Evolutionary conservation across 768 basidiomycete species (phyloP).

Genomic region (Ramaria sp.): DNA sequence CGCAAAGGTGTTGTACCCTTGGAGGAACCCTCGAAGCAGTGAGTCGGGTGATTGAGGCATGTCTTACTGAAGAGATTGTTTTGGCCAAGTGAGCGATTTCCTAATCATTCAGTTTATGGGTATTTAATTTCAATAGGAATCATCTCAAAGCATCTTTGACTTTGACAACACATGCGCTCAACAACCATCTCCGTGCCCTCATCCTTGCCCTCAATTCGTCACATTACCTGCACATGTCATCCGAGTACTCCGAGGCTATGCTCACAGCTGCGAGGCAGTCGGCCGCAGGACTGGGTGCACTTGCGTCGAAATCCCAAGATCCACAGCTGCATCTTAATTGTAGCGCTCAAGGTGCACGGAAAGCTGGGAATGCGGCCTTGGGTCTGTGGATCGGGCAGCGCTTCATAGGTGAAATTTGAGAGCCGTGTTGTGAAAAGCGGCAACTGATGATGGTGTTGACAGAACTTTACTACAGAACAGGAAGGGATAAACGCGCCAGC

Average conservation of each 20-base stretch:
- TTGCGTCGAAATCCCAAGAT: conserved; percentile 16
- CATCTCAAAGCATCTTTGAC: conserved; percentile 51
- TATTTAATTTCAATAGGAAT: conserved; percentile 26
- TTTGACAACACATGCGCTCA: conserved; percentile 44
- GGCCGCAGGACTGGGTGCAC: conserved; percentile 59
- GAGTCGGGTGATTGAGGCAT: conserved; percentile 45
- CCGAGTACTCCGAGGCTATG: conserved; percentile 57
- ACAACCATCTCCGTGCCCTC: conserved; percentile 65
- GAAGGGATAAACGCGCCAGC: conserved; percentile 1
- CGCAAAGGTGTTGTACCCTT: conserved; percentile 31
- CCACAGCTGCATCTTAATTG: conserved; percentile 2
- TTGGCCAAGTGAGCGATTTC: conserved; percentile 41
- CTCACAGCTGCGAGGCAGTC: conserved; percentile 59
- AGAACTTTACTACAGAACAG: conserved; percentile 1
- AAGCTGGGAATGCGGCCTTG: conserved; percentile 51
- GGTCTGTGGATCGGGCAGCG: conserved; percentile 67
- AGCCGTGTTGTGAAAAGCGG: not conserved
- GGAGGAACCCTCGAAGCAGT: conserved; percentile 47
- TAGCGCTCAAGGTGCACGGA: conserved; percentile 17
- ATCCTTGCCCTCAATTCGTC: conserved; percentile 57
- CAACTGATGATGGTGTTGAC: not conserved
- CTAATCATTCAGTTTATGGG: not conserved
- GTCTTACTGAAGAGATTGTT: conserved; percentile 39
- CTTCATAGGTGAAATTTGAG: conserved; percentile 36
- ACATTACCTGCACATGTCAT: conserved; percentile 62